phyloP scores from a whole-genome alignment of 1,284 basidiomycete genomes.

The Puccinia polysora region DNA sequence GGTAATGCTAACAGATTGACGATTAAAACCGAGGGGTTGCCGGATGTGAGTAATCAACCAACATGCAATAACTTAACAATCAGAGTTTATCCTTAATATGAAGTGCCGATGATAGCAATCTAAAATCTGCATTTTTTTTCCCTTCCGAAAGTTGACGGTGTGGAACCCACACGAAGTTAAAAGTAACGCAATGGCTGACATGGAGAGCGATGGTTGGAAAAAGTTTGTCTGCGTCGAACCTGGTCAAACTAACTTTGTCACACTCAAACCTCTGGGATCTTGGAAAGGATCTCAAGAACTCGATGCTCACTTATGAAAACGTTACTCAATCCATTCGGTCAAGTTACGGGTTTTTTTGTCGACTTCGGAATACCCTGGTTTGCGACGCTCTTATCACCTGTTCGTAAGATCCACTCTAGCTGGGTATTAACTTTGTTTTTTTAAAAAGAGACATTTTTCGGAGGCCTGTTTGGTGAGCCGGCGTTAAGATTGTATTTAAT shows the following conservation, averaged over 20 bases:
- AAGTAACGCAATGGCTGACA: slow-evolving; percentile 51
- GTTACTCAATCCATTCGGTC: not conserved
- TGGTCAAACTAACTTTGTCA: slow-evolving; percentile 51
- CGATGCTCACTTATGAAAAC: slow-evolving; percentile 5
- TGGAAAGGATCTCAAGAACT: slow-evolving; percentile 46
- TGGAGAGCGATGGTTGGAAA: slow-evolving; percentile 52
- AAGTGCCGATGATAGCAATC: too few species aligned
- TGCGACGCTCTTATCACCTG: too few species aligned
- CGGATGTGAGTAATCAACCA: slow-evolving; percentile 10
- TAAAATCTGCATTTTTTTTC: too few species aligned
- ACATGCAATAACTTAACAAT: too few species aligned
- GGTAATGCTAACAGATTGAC: not conserved
- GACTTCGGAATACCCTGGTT: too few species aligned
- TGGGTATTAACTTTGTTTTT: too few species aligned
- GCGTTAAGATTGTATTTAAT: too few species aligned
- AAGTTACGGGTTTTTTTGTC: not conserved
- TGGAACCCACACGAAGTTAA: slow-evolving; percentile 54
- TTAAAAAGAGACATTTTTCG: too few species aligned
- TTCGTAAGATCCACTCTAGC: too few species aligned
- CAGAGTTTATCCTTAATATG: too few species aligned
- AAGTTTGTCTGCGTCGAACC: slow-evolving; percentile 54
- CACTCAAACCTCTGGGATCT: slow-evolving; percentile 49
- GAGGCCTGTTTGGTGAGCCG: too few species aligned
- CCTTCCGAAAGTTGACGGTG: slow-evolving; percentile 43
- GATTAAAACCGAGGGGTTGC: slow-evolving; percentile 6